These are phyloP conservation scores for Odontarrhena argentea DNA, from an alignment of 345 rosid genomes.

Conservation along the genomic window DNA sequence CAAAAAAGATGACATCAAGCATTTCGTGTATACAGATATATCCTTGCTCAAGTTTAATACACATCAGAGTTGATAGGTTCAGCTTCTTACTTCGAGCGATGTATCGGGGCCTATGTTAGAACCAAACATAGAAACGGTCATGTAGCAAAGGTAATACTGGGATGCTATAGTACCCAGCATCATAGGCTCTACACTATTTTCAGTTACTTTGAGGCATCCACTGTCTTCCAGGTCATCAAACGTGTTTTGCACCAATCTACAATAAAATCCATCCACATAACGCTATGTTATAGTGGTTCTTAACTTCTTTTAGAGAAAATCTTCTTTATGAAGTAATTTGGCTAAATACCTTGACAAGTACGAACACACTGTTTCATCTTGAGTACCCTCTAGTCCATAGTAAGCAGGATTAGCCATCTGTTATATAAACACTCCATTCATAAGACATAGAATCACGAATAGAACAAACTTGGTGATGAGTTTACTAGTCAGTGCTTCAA, in stretches of 20 bases:
- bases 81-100: slow-evolving; percentile 75
- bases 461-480: neutral
- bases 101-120: slow-evolving; percentile 93
- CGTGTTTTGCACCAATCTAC: slow-evolving; percentile 85
- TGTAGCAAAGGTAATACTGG: slow-evolving; percentile 90
- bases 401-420: slow-evolving; percentile 98
- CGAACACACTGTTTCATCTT: slow-evolving; percentile 70
- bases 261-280: slow-evolving; percentile 25
- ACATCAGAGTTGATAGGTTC: slow-evolving; percentile 19
- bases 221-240: slow-evolving; percentile 98
- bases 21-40: slow-evolving; percentile 1
- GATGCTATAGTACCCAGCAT: slow-evolving; percentile 95
- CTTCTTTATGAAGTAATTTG: slow-evolving; percentile 15
- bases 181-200: slow-evolving; percentile 72
- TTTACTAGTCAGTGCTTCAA: slow-evolving; percentile 11
- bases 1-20: slow-evolving; percentile 15
- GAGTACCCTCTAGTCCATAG: slow-evolving; percentile 80
- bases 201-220: slow-evolving; percentile 86
- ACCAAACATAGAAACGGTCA: slow-evolving; percentile 96
- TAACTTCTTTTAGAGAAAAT: slow-evolving; percentile 20
- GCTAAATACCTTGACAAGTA: slow-evolving; percentile 74
- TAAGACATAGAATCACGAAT: slow-evolving; percentile 7
- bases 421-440: slow-evolving; percentile 28
- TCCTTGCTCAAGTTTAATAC: neutral
- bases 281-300: slow-evolving; percentile 15